phyloP scores from a whole-genome alignment of 1,139 yeast genomes.

The Saccharomyces hybrid region DNA sequence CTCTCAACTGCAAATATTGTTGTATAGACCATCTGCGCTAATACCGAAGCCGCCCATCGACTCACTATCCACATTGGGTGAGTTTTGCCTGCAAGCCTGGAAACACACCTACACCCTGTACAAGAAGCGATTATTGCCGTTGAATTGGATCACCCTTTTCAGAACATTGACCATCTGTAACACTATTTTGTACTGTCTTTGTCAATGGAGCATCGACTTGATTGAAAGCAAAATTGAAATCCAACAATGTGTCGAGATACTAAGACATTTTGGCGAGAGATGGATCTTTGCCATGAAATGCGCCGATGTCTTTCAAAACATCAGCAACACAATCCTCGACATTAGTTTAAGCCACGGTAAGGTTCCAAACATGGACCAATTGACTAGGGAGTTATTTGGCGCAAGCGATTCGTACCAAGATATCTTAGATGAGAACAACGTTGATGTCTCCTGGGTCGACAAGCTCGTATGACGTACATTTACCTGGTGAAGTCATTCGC shows the following conservation, averaged over 20 bases:
- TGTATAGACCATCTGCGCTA: slow-evolving; percentile 43
- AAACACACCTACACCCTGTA: slow-evolving; percentile 39
- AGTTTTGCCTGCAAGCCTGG: slow-evolving; percentile 37
- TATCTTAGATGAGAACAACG: slow-evolving; percentile 38
- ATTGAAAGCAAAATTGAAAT: slow-evolving; percentile 40
- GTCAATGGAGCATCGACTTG: slow-evolving; percentile 41
- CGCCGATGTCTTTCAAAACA: slow-evolving; percentile 38
- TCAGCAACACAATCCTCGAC: slow-evolving; percentile 38
- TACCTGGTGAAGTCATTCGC: too few relatives aligned
- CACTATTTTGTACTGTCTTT: slow-evolving; percentile 39
- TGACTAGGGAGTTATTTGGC: slow-evolving; percentile 37
- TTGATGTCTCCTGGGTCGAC: slow-evolving; percentile 37
- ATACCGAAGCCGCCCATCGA: slow-evolving; percentile 40
- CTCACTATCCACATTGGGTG: slow-evolving; percentile 35
- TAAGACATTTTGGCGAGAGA: slow-evolving; percentile 39
- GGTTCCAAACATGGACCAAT: slow-evolving; percentile 35
- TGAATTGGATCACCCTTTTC: slow-evolving; percentile 44
- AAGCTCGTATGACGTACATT: slow-evolving; percentile 10
- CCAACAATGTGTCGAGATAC: slow-evolving; percentile 39
- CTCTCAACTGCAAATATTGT: slow-evolving; percentile 37
- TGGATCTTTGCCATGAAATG: slow-evolving; percentile 44
- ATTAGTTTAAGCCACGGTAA: slow-evolving; percentile 36
- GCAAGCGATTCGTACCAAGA: slow-evolving; percentile 41
- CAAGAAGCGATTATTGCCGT: slow-evolving; percentile 38
- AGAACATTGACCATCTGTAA: slow-evolving; percentile 41